Percentiles rank a stretch among this genome's conserved stretches.
Evolutionary conservation across 192 early-diverging fungal species (phyloP).

Genomic region (Hyaloraphidium curvatum): DNA sequence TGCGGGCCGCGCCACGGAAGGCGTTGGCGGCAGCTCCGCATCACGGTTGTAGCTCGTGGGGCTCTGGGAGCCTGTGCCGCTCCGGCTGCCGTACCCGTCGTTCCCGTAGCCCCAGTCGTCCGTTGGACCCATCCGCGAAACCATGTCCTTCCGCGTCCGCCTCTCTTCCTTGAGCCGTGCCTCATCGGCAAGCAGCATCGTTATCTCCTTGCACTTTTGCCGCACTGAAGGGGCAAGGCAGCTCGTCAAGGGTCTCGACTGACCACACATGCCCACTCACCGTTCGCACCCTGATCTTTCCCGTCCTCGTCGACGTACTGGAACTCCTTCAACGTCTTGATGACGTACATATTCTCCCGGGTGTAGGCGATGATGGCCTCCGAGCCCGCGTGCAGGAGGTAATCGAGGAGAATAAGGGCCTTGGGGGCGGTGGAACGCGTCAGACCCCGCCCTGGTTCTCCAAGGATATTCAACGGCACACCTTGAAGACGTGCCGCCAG

Average conservation of each 20-base stretch:
- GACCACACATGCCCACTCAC: slow-evolving; percentile 20
- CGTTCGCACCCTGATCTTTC: slow-evolving; percentile 76
- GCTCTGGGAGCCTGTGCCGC: slow-evolving; percentile 5
- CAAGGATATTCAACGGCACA: too few relatives aligned
- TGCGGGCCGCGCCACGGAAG: slow-evolving; percentile 12
- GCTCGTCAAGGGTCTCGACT: not conserved
- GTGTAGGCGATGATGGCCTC: slow-evolving; percentile 72
- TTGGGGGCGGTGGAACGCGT: too few relatives aligned
- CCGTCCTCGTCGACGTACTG: slow-evolving; percentile 86
- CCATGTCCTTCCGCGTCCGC: slow-evolving; percentile 37
- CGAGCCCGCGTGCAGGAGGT: slow-evolving; percentile 65
- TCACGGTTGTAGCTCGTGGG: slow-evolving; percentile 11
- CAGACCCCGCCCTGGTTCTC: too few relatives aligned
- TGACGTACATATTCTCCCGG: slow-evolving; percentile 72
- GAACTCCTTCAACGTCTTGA: slow-evolving; percentile 94
- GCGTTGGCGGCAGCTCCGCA: not conserved
- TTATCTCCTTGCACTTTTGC: slow-evolving; percentile 81
- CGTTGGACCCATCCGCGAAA: slow-evolving; percentile 43
- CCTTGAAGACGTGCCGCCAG: slow-evolving; percentile 98
- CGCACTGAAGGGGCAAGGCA: slow-evolving; percentile 38
- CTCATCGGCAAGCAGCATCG: slow-evolving; percentile 59
- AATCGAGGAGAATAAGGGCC: slow-evolving; percentile 72
- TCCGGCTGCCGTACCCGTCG: slow-evolving; percentile 7
- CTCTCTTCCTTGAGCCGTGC: slow-evolving; percentile 55
- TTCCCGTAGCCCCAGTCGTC: slow-evolving; percentile 18